Evolutionary conservation across 169 alveolate species (phyloP).

Genomic region (Perkinsus marinus): DNA sequence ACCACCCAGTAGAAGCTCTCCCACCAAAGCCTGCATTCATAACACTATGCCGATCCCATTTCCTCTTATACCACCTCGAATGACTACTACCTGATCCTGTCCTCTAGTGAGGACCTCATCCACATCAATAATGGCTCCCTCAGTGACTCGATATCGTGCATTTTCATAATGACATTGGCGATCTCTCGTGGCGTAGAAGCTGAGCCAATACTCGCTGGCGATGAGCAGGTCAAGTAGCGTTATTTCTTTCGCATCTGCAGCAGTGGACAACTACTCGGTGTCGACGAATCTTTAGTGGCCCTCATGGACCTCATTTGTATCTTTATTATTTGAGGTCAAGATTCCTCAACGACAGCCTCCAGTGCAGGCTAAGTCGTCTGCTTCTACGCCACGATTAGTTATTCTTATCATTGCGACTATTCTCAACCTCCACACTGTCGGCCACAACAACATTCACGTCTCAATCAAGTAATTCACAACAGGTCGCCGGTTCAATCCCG

Average conservation of each 20-base stretch:
- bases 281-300: too few species aligned
- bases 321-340: neutral
- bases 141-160: neutral
- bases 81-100: neutral
- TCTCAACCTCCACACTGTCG: too few species aligned
- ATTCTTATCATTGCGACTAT: neutral
- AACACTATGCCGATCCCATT: neutral
- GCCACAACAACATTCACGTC: too few species aligned
- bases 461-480: too few species aligned
- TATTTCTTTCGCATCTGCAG: neutral
- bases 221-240: neutral
- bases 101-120: neutral
- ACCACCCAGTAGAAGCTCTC: neutral
- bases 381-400: neutral
- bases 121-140: neutral
- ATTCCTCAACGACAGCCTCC: too few species aligned
- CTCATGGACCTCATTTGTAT: neutral
- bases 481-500: neutral
- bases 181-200: neutral
- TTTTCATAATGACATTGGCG: neutral
- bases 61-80: neutral
- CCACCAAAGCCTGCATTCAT: neutral
- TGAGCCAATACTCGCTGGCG: neutral
- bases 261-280: neutral
- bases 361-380: too few species aligned